These are phyloP conservation scores for Terana coerulea DNA, from an alignment of 768 basidiomycete genomes.

Conservation along the genomic window DNA sequence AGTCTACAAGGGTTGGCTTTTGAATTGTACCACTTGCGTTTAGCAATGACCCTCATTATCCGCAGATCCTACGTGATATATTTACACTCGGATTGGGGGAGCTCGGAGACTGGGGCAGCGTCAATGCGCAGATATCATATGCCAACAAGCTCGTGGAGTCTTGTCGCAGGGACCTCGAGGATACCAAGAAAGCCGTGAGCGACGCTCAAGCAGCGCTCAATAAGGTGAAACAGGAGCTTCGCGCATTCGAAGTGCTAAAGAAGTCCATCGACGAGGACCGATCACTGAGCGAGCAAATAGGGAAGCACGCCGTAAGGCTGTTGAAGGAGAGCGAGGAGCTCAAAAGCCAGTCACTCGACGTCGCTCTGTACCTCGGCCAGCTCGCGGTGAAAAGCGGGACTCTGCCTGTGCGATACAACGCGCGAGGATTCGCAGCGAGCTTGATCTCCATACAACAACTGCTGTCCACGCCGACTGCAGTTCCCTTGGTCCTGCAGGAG, in stretches of 20 bases:
- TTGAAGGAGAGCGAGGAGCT: not conserved
- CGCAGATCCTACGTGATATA: not conserved
- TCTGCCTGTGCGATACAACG: not conserved
- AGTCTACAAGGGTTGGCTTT: not conserved
- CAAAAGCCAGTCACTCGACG: not conserved
- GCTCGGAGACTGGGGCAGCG: not conserved
- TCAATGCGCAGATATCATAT: not conserved
- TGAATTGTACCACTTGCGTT: not conserved
- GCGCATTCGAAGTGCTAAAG: not conserved
- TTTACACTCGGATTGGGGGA: not conserved
- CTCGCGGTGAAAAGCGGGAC: not conserved
- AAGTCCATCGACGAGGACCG: not conserved
- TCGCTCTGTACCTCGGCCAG: not conserved
- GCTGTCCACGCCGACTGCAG: too few species aligned
- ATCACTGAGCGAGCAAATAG: not conserved
- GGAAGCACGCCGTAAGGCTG: not conserved
- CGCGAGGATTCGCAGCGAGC: not conserved
- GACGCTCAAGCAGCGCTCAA: not conserved
- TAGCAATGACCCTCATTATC: not conserved
- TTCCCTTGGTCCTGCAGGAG: too few species aligned
- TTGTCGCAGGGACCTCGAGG: not conserved
- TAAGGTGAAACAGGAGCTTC: not conserved
- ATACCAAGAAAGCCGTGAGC: not conserved
- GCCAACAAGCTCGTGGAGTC: conserved; percentile 1
- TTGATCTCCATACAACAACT: not conserved